phyloP scores from a whole-genome alignment of 805 yeast species.

The Ogataea populi-albae region DNA sequence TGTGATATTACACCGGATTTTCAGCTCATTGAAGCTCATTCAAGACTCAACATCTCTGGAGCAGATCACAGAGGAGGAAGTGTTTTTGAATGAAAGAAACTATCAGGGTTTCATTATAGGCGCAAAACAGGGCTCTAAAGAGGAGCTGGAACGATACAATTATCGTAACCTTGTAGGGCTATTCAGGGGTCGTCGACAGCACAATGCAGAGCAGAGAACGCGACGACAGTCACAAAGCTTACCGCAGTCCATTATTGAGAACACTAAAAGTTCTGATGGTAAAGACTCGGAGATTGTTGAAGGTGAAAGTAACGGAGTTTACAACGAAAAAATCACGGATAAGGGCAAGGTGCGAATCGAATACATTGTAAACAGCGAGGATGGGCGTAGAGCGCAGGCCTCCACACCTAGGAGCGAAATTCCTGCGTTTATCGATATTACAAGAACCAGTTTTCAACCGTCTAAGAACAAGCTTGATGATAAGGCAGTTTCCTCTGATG shows the following conservation, averaged over 20 bases:
- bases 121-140: constrained; percentile 23
- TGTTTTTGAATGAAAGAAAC: constrained; percentile 35
- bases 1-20: constrained; percentile 70
- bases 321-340: constrained; percentile 41
- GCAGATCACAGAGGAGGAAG: constrained; percentile 32
- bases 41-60: constrained; percentile 70
- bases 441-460: constrained; percentile 38
- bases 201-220: neutral
- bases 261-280: constrained; percentile 1
- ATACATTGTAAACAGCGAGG: constrained; percentile 35
- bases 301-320: constrained; percentile 31
- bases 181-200: constrained; percentile 18
- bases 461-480: constrained; percentile 46
- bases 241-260: constrained; percentile 1
- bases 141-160: constrained; percentile 25
- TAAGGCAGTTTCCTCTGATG: constrained; percentile 68
- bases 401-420: constrained; percentile 18
- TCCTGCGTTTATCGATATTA: constrained; percentile 43
- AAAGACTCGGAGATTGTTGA: neutral
- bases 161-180: constrained; percentile 24
- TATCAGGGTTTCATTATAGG: constrained; percentile 34
- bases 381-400: constrained; percentile 10
- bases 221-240: constrained; percentile 12
- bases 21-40: constrained; percentile 67
- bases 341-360: constrained; percentile 50